Evolutionary conservation across 2,329 filamentous ascomycete species (phyloP).

Genomic region (Clathrospora elynae): DNA sequence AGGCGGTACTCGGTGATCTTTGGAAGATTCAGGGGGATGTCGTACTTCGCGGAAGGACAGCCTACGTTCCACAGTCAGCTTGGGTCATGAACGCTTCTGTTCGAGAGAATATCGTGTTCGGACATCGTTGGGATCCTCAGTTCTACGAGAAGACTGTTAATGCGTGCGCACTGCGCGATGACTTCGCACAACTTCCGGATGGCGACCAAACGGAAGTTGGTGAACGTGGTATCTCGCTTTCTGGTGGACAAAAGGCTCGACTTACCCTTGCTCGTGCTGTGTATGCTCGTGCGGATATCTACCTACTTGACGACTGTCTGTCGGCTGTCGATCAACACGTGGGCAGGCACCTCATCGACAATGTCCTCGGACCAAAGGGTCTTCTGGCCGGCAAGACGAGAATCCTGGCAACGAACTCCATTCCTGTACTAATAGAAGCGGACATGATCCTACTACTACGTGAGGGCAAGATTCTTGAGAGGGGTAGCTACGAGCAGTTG

Average conservation of each 20-base stretch:
- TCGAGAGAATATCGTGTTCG: constrained; percentile 95
- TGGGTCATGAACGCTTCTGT: constrained; percentile 99
- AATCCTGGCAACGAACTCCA: constrained; percentile 92
- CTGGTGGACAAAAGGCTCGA: constrained; percentile 93
- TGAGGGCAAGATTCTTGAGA: constrained; percentile 81
- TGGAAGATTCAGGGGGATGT: constrained; percentile 89
- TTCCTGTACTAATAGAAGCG: constrained; percentile 85
- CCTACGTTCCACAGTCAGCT: constrained; percentile 89
- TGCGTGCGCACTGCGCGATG: constrained; percentile 87
- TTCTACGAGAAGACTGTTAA: constrained; percentile 94
- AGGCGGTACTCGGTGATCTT: constrained; percentile 85
- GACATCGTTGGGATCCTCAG: constrained; percentile 86
- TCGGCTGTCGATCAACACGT: constrained; percentile 99
- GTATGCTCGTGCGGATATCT: constrained; percentile 95
- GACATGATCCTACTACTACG: constrained; percentile 86
- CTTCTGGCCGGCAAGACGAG: constrained; percentile 84
- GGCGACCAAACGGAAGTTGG: constrained; percentile 97
- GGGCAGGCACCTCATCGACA: constrained; percentile 90
- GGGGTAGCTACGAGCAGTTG: constrained; percentile 87
- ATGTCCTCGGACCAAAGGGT: constrained; percentile 85
- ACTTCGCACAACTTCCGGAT: constrained; percentile 90
- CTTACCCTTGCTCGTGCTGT: constrained; percentile 91
- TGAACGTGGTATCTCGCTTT: constrained; percentile 93
- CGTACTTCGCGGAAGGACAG: constrained; percentile 77
- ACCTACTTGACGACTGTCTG: constrained; percentile 89